These are phyloP conservation scores for Salix koriyanagi DNA, from an alignment of 345 rosid genomes.

Conservation along the genomic window DNA sequence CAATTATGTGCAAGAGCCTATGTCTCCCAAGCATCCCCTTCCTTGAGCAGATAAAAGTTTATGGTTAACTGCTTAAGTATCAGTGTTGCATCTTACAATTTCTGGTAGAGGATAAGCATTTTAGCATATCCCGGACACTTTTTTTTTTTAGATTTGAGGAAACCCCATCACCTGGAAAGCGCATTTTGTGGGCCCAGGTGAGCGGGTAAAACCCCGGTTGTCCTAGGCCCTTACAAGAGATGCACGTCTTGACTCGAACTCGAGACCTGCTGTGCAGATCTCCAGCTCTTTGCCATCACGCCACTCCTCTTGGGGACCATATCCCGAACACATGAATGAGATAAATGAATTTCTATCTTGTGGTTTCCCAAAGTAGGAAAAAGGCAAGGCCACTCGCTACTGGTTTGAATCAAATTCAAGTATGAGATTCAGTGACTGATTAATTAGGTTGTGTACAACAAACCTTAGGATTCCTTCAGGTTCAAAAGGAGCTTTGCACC, in stretches of 20 bases:
- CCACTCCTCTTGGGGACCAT: background rate
- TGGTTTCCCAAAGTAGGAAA: background rate
- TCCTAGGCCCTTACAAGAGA: too few species aligned
- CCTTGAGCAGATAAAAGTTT: background rate
- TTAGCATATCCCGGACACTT: background rate
- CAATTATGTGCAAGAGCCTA: background rate
- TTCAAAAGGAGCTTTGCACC: conserved; percentile 91
- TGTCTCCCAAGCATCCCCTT: background rate
- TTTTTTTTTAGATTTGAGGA: too few species aligned
- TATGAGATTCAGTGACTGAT: background rate
- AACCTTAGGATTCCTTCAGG: conserved; percentile 92
- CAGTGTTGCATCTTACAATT: background rate
- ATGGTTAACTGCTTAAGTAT: background rate
- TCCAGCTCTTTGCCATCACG: too few species aligned
- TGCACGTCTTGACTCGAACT: too few species aligned
- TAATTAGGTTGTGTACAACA: background rate
- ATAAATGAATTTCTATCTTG: background rate
- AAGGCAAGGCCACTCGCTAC: background rate
- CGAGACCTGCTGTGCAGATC: too few species aligned
- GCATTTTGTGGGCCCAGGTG: too few species aligned
- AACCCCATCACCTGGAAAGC: too few species aligned
- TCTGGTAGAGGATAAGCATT: background rate
- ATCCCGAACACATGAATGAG: background rate
- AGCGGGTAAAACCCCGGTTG: too few species aligned
- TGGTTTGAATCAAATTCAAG: background rate